phyloP scores from a whole-genome alignment of 1,284 basidiomycete genomes.

The Vanrija sp. region DNA sequence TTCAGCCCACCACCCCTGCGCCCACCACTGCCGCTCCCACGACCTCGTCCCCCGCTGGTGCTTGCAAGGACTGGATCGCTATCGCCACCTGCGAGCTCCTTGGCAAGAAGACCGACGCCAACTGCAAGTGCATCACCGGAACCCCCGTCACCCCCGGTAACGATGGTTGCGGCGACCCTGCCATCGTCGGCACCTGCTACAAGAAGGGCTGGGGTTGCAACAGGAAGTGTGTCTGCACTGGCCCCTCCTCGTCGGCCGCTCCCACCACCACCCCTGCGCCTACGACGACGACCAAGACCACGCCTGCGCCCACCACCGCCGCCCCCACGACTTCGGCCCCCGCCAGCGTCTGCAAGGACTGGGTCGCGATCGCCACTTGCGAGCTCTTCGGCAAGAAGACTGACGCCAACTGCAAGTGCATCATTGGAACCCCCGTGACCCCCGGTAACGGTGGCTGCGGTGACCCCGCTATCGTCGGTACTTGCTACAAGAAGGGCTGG shows the following conservation, averaged over 20 bases:
- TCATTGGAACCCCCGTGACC: neutral
- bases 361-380: slow-evolving; percentile 1
- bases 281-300: too few relatives aligned
- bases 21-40: too few relatives aligned
- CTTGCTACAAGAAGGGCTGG: too few relatives aligned
- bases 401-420: slow-evolving; percentile 3
- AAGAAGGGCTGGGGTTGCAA: too few relatives aligned
- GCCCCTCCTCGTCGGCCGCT: neutral
- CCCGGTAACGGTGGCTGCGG: neutral
- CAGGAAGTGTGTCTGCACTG: too few relatives aligned
- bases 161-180: neutral
- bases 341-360: neutral
- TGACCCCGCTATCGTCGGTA: too few relatives aligned
- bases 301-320: too few relatives aligned
- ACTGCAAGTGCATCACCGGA: neutral
- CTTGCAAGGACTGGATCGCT: neutral
- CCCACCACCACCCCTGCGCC: neutral
- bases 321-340: neutral
- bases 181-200: too few relatives aligned
- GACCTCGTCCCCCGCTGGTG: too few relatives aligned
- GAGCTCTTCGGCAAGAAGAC: neutral
- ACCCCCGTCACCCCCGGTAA: too few relatives aligned
- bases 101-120: slow-evolving; percentile 1
- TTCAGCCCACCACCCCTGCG: too few relatives aligned
- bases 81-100: neutral